phyloP scores from a whole-genome alignment of 192 early-diverging fungal genomes.

The Spinellus fusiger region DNA sequence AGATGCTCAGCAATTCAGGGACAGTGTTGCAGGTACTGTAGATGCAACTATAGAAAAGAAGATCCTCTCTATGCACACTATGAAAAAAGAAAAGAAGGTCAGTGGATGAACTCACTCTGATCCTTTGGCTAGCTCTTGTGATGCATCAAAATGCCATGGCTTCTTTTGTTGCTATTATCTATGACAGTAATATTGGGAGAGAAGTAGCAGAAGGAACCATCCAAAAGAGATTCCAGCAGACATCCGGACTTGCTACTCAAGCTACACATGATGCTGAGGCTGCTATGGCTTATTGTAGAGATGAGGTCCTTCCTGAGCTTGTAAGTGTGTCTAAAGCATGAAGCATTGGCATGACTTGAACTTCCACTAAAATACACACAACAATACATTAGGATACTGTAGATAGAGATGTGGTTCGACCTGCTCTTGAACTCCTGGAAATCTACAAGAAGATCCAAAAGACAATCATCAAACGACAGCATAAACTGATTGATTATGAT shows the following conservation, averaged over 20 bases:
- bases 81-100: background rate
- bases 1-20: slow-evolving; percentile 64
- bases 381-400: slow-evolving; percentile 47
- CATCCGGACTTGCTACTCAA: slow-evolving; percentile 37
- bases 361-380: background rate
- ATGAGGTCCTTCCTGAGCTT: slow-evolving; percentile 59
- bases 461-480: slow-evolving; percentile 82
- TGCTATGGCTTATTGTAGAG: slow-evolving; percentile 41
- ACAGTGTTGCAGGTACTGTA: slow-evolving; percentile 47
- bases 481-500: slow-evolving; percentile 94
- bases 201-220: slow-evolving; percentile 46
- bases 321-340: slow-evolving; percentile 15
- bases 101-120: background rate
- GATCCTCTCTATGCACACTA: too few species aligned
- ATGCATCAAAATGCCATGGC: slow-evolving; percentile 22
- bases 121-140: slow-evolving; percentile 14
- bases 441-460: slow-evolving; percentile 73
- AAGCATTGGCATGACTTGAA: background rate
- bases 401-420: slow-evolving; percentile 75
- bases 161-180: slow-evolving; percentile 10
- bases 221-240: slow-evolving; percentile 34
- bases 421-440: slow-evolving; percentile 63
- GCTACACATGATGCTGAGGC: slow-evolving; percentile 46
- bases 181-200: slow-evolving; percentile 19
- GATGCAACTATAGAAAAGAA: too few species aligned